Evolutionary conservation across 805 yeast genomes (phyloP).

Genomic region (Debaryomyces hansenii): DNA sequence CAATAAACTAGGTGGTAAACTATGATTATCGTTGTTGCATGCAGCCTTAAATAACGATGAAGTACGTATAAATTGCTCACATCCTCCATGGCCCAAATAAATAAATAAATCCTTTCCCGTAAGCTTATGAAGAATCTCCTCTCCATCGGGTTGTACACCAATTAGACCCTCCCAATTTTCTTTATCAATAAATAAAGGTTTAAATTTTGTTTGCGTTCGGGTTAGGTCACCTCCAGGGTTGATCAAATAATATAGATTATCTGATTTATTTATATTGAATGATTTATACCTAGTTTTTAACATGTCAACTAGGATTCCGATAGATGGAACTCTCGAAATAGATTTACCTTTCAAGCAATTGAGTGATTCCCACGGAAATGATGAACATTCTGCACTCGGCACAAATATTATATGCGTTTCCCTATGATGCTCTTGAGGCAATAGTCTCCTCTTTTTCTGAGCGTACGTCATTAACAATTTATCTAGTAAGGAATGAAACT

Average conservation of each 20-base stretch:
- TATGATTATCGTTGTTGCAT: constrained; percentile 23
- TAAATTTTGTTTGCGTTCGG: constrained; percentile 60
- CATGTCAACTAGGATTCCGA: constrained; percentile 38
- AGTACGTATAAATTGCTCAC: constrained; percentile 75
- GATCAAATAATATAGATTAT: constrained; percentile 52
- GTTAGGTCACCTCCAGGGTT: constrained; percentile 81
- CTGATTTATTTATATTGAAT: neutral
- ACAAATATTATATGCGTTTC: constrained; percentile 67
- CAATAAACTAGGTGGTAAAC: constrained; percentile 61
- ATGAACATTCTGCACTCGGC: constrained; percentile 63
- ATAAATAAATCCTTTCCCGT: constrained; percentile 50
- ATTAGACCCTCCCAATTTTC: constrained; percentile 41
- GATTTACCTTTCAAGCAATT: constrained; percentile 54
- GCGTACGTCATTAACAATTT: constrained; percentile 35
- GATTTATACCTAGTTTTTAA: constrained; percentile 17
- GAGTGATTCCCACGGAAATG: constrained; percentile 89
- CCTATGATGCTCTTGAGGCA: constrained; percentile 1
- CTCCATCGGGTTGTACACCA: constrained; percentile 59
- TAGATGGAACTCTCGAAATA: constrained; percentile 75
- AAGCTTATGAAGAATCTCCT: constrained; percentile 46
- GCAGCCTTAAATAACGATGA: constrained; percentile 40
- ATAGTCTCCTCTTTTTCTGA: constrained; percentile 4
- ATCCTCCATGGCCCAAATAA: constrained; percentile 95
- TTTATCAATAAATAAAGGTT: constrained; percentile 9
- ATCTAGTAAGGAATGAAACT: constrained; percentile 52